Base-by-base conservation (phyloP, 345 rosid species). In the Odontarrhena argentea region DNA sequence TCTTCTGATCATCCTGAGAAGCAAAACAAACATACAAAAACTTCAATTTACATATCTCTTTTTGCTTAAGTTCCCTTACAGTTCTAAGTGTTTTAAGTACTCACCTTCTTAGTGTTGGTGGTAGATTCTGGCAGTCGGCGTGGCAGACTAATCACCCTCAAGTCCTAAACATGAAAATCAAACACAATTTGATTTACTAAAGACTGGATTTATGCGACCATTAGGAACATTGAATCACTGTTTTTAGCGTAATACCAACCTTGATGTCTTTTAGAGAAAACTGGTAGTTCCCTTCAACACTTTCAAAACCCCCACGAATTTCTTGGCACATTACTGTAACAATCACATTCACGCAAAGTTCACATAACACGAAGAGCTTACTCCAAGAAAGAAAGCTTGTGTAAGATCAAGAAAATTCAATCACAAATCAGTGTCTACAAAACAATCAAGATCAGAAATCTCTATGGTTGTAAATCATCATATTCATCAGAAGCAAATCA, bases 1-100 rank as follows among this genome's bases (percentile, higher is more conserved):
- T 38, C 58, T 38, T 64, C 10, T 64, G 6, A 38, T 50, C 58
- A 64, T 51, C 58, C 68, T 64, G 53, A 8, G 8, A 2, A 35
- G 9, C 15, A 32, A 1, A 5, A 32, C 36, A 5, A 32, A 32
- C 5, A 6, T 9, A 36, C 4, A 36, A 36, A 36, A 38, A 38
- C 42, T 8, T 8, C 42, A 2, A 38, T 38, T 38, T 38, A 38
- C 3, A 38, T 38, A 36, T 9, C 12, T 38, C 3, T 8, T 9
- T 8, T 9, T 9, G 22, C 8, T 38, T 8, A 38, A 38, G 42
- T 8, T 38, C 42, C 9, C 22, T 48, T 22, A 0, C 2, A 15
- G 4, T 32, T 45, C 3, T 44, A 34, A 28, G 65, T 45, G 42
- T 51, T 45, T 60, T 45, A 3, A 60, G 54, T 30, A 15, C 32